Base-by-base conservation (phyloP, 108 stramenopile species). In the Nitzschia putrida region DNA sequence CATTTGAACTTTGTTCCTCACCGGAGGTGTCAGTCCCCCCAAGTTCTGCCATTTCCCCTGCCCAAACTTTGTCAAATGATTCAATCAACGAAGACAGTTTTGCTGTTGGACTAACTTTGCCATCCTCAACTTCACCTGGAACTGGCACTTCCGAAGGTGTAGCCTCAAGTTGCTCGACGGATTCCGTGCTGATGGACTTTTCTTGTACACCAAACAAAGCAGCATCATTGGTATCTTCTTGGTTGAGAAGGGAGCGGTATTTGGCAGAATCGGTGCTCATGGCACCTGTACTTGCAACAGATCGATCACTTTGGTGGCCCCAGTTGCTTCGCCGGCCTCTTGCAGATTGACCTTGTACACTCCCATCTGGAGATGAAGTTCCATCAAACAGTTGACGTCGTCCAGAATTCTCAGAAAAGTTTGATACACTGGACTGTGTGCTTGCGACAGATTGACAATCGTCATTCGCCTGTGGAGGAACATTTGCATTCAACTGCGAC, bases 221-320 rank as follows among this genome's bases (percentile, higher is more conserved):
- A 25, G 72, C 72, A 37, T 73, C 72, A 37, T 73, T 73, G 25
- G 64, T 73, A 25, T 73, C 72, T 14, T 56, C 29, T 53, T 65
- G 63, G 20, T 52, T 63, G 26, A 73, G 52, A 13, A 73, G 51
- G 16, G 72, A 73, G 10, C 72, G 53, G 8, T 64, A 57, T 20
- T 57, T 73, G 7, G 72, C 53, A 10, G 72, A 73, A 61, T 73
- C 72, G 7, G 72, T 64, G 11, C 61, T 63, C 34, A 20, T 12
- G 3, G 59, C 54, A 26, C 53, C 7, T 14, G 43, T 57, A 40
- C 57, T 60, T 9, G 22, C 22, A 8, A 18, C 53, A 11, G 42
- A 56, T 13, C 14, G 20, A 21, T 58, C 8, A 34, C 26, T 39
- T 51, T 53, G 53, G 66, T 20, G 29, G 29, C 66, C 53, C 61